Conservation (phyloP, 306 rosid species). For the Cotoneaster glaucophyllus region DNA sequence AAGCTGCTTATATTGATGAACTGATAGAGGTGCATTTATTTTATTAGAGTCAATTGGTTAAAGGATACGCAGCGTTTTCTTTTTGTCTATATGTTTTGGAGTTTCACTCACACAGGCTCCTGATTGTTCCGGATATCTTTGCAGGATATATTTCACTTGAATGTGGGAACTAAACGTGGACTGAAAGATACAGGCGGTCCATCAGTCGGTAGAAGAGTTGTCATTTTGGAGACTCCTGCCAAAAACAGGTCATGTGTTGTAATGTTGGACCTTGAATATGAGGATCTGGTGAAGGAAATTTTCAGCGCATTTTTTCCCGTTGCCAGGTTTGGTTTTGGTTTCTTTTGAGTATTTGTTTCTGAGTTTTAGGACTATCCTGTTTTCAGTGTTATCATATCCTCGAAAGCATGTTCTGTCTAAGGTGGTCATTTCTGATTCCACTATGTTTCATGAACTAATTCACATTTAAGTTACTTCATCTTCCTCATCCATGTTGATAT, state of each 20-base stretch:
- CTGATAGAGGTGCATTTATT: conserved; percentile 56
- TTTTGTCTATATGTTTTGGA: not conserved
- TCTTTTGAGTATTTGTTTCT: not conserved
- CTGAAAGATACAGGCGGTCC: conserved; percentile 82
- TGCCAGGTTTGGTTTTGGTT: conserved; percentile 66
- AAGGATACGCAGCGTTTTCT: conserved; percentile 11
- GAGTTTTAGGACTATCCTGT: conserved; percentile 1
- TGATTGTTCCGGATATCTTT: conserved; percentile 32
- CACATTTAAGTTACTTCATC: not conserved
- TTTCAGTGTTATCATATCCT: not conserved
- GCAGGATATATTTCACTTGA: conserved; percentile 86
- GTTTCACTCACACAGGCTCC: not conserved
- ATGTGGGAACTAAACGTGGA: conserved; percentile 80
- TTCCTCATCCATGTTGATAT: not conserved
- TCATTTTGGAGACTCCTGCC: conserved; percentile 92
- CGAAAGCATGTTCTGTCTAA: not conserved
- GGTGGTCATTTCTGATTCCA: not conserved
- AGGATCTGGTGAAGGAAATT: conserved; percentile 85
- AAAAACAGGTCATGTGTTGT: conserved; percentile 97
- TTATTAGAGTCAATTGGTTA: conserved; percentile 5
- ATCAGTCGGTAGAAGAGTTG: conserved; percentile 91
- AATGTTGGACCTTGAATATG: conserved; percentile 96
- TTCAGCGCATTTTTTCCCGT: conserved; percentile 72
- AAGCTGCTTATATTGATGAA: conserved; percentile 86
- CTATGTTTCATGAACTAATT: not conserved